A percentile compares a stretch with the other conserved stretches of the same genome.
phyloP scores from a whole-genome alignment of 1,139 yeast species.

The Spathaspora sp. region DNA sequence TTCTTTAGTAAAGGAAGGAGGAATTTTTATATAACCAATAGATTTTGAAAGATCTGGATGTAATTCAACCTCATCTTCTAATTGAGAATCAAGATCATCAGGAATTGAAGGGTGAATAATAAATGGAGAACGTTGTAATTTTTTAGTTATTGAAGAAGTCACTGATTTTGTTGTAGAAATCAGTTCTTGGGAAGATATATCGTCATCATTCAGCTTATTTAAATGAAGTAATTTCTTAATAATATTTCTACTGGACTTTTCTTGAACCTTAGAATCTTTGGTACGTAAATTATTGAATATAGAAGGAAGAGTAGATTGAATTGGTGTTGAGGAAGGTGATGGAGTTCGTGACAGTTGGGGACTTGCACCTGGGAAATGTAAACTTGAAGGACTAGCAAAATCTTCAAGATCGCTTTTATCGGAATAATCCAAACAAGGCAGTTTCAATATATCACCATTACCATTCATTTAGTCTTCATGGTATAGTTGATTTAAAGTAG shows the following conservation, averaged over 20 bases:
- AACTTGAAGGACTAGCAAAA: conserved; percentile 7
- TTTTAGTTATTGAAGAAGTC: conserved; percentile 5
- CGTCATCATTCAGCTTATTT: conserved; percentile 15
- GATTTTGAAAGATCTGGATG: conserved; percentile 12
- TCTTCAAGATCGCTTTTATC: not conserved
- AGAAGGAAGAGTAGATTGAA: conserved; percentile 24
- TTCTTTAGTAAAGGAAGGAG: conserved; percentile 34
- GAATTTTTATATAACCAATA: conserved; percentile 18
- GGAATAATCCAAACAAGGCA: not conserved
- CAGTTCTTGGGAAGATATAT: not conserved
- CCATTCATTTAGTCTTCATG: not conserved
- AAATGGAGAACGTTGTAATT: conserved; percentile 6
- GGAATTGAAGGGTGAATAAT: conserved; percentile 1
- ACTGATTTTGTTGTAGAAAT: not conserved
- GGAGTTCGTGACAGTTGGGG: not conserved
- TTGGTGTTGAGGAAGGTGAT: conserved; percentile 17
- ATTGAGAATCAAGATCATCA: not conserved
- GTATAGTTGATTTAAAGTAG: too few relatives aligned
- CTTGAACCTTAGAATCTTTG: not conserved
- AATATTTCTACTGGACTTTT: conserved; percentile 11
- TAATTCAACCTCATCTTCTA: conserved; percentile 8
- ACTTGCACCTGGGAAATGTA: conserved; percentile 2
- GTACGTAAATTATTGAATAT: conserved; percentile 22
- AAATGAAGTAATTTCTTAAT: conserved; percentile 15
- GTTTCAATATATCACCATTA: not conserved